A percentile compares a stretch with the other conserved stretches of the same genome.
Conservation (phyloP, 495 filamentous ascomycete species). For the Daldinia vernicosa region DNA sequence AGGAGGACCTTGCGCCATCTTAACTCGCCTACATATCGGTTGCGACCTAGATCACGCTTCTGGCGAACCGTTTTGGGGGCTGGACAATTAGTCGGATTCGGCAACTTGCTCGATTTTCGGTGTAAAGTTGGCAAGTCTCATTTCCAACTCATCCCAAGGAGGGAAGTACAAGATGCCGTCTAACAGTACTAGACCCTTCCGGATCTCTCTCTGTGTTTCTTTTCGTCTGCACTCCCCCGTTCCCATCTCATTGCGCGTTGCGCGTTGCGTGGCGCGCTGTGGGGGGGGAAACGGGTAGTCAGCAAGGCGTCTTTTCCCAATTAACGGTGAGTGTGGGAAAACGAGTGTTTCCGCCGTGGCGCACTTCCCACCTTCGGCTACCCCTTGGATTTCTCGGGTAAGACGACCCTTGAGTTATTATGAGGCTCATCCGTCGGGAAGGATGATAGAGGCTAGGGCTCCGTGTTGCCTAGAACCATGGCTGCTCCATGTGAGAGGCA, state of each 20-base stretch:
- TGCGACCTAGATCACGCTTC: slow-evolving; percentile 24
- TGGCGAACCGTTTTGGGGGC: slow-evolving; percentile 33
- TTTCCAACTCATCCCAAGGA: slow-evolving; percentile 34
- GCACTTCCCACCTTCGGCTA: slow-evolving; percentile 21
- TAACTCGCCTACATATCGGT: slow-evolving; percentile 19
- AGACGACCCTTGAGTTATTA: slow-evolving; percentile 30
- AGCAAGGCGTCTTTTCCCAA: slow-evolving; percentile 16
- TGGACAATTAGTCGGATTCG: slow-evolving; percentile 21
- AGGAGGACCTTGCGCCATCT: slow-evolving; percentile 28
- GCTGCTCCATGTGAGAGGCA: slow-evolving; percentile 48
- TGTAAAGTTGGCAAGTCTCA: slow-evolving; percentile 36
- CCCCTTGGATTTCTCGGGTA: slow-evolving; percentile 22
- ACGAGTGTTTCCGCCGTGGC: slow-evolving; percentile 41
- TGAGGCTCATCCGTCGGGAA: slow-evolving; percentile 45
- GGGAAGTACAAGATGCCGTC: slow-evolving; percentile 46
- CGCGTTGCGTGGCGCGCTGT: slow-evolving; percentile 31
- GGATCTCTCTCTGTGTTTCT: slow-evolving; percentile 26
- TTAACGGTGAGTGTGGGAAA: slow-evolving; percentile 24
- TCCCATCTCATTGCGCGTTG: slow-evolving; percentile 27
- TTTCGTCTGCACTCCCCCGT: slow-evolving; percentile 14
- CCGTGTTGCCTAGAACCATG: slow-evolving; percentile 45
- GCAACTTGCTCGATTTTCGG: slow-evolving; percentile 43
- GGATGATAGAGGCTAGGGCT: slow-evolving; percentile 31
- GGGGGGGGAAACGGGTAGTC: slow-evolving; percentile 20
- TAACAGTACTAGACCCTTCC: slow-evolving; percentile 34